Base-by-base conservation (phyloP, 345 rosid species). In the Toxicodendron radicans region DNA sequence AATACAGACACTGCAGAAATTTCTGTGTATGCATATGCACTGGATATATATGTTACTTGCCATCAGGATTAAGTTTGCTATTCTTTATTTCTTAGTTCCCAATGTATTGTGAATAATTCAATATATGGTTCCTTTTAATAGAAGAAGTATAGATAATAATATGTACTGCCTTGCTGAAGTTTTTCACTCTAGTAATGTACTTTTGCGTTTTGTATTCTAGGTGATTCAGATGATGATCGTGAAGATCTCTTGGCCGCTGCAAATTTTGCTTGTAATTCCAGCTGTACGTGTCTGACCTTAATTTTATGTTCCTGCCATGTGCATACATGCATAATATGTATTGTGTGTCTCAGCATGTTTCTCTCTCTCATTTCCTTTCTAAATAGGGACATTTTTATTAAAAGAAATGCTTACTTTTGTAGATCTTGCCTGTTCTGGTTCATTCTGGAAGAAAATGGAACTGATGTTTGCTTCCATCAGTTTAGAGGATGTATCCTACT, bases 161-260 rank as follows among this genome's bases (percentile, higher is more conserved):
- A 54, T 52, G 38, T 3, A 21, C 8, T 56, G 67, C 60, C 49
- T 21, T 71, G 59, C 41, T 68, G 54, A 54, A 75, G 41, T 30
- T 20, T 63, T 41, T 58, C 64, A 63, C 75, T 74, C 66, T 32
- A 24, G 27, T 70, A 61, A 23, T 57, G 21, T 66, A 18, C 23
- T 67, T 60, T 52, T 60, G 41, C 59, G 9, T 52, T 75, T 73
- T 51, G 64, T 75, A 56, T 78, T 53, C 38, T 72, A 86, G 92
- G 84, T 43, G 88, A 83, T 71, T 79, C 83, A 27, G 89, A 84
- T 70, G 87, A 85, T 71, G 89, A 87, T 78, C 85, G 71, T 14
- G 89, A 87, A 70, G 91, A 88, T 49, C 83, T 88, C 48, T 70
- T 84, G 52, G 85, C 74, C 20, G 89, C 89, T 74, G 89, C 87